These are phyloP conservation scores for Gyromitra esculenta DNA, from an alignment of 2,329 filamentous ascomycete species.

Conservation along the genomic window DNA sequence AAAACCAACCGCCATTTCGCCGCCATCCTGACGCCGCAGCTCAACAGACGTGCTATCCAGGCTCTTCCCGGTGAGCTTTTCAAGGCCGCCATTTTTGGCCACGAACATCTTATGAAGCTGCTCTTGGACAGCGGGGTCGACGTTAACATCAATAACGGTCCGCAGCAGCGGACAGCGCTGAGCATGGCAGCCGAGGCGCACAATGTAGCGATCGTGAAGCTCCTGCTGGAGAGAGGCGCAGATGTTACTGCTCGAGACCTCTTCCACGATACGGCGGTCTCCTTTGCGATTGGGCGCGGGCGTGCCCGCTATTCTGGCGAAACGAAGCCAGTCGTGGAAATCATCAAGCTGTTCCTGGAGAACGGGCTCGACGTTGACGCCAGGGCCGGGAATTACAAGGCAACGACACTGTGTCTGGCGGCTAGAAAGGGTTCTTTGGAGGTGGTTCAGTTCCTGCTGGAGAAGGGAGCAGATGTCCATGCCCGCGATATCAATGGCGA, in stretches of 20 bases:
- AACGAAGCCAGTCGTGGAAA: not conserved
- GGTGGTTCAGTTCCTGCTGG: not conserved
- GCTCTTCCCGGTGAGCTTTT: not conserved
- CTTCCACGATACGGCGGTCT: not conserved
- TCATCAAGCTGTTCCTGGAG: not conserved
- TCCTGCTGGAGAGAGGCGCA: not conserved
- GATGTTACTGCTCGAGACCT: not conserved
- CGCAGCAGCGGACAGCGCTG: not conserved
- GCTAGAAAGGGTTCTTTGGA: not conserved
- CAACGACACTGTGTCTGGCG: not conserved
- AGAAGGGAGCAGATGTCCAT: not conserved
- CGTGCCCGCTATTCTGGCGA: not conserved
- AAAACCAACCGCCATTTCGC: not conserved
- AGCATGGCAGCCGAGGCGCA: not conserved
- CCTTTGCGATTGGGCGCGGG: too few species aligned
- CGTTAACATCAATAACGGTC: not conserved
- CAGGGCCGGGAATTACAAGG: not conserved
- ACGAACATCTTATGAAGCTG: not conserved
- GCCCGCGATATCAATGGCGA: not conserved
- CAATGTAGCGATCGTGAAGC: not conserved
- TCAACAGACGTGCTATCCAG: not conserved
- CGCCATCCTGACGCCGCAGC: not conserved
- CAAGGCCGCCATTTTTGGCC: not conserved
- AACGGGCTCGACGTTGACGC: not conserved
- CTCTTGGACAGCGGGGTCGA: slow-evolving; percentile 1